phyloP scores from a whole-genome alignment of 495 filamentous ascomycete species.

The Tuber borchii region DNA sequence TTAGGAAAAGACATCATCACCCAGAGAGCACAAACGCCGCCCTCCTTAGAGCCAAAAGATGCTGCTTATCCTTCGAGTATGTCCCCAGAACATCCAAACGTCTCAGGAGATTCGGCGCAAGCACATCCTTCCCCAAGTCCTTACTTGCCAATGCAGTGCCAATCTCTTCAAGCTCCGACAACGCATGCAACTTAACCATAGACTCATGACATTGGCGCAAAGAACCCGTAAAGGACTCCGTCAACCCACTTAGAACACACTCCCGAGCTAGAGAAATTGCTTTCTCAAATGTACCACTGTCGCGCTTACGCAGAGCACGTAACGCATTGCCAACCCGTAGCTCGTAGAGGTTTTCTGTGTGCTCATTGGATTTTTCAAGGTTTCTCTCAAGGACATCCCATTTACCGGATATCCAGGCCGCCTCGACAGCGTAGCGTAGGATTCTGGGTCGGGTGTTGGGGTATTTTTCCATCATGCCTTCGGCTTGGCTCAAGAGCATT shows the following conservation, averaged over 20 bases:
- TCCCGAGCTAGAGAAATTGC: conserved; percentile 61
- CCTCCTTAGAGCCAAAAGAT: conserved; percentile 77
- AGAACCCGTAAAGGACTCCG: conserved; percentile 65
- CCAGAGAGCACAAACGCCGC: conserved; percentile 71
- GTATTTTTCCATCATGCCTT: conserved; percentile 58
- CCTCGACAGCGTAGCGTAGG: conserved; percentile 76
- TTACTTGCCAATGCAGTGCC: conserved; percentile 46
- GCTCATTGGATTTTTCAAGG: conserved; percentile 51
- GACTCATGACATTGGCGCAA: conserved; percentile 72
- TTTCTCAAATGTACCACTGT: conserved; percentile 52
- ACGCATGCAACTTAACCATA: conserved; percentile 74
- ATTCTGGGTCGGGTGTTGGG: conserved; percentile 52
- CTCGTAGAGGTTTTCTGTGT: conserved; percentile 67
- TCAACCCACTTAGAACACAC: conserved; percentile 64
- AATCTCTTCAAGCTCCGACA: conserved; percentile 81
- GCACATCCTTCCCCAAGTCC: conserved; percentile 44
- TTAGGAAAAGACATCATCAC: conserved; percentile 43
- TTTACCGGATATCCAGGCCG: conserved; percentile 77
- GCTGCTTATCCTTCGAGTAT: conserved; percentile 85
- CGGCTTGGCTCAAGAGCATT: conserved; percentile 74
- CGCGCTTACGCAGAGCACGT: conserved; percentile 54
- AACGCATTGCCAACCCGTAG: conserved; percentile 69
- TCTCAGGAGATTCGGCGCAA: conserved; percentile 59
- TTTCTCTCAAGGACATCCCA: conserved; percentile 71
- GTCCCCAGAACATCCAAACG: conserved; percentile 79